phyloP scores from a whole-genome alignment of 2,329 filamentous ascomycete species.

The Colletotrichum tabaci region DNA sequence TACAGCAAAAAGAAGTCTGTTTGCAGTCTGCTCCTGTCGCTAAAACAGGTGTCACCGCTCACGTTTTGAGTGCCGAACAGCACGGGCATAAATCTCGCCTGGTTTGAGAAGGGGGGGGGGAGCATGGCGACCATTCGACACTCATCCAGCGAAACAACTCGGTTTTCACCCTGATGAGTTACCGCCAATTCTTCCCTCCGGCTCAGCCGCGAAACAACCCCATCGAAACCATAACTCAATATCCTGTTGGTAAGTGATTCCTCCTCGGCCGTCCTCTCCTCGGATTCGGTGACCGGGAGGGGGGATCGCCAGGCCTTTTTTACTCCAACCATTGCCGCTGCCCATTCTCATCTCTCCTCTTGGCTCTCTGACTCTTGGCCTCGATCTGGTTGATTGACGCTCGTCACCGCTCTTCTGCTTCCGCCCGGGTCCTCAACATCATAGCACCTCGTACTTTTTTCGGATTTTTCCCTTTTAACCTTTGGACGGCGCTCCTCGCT shows the following conservation, averaged over 20 bases:
- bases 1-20: slow-evolving; percentile 10
- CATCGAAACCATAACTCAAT: slow-evolving; percentile 38
- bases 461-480: not conserved
- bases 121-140: too few relatives aligned
- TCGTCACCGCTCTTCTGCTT: not conserved
- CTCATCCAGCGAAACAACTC: too few relatives aligned
- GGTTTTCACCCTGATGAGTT: too few relatives aligned
- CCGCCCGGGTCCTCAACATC: not conserved
- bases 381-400: not conserved
- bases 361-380: not conserved
- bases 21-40: too few relatives aligned
- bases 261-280: not conserved
- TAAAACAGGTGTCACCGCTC: too few relatives aligned
- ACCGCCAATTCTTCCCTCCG: not conserved
- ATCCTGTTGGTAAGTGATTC: not conserved
- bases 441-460: not conserved
- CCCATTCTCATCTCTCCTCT: not conserved
- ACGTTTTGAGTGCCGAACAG: too few relatives aligned
- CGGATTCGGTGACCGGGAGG: not conserved
- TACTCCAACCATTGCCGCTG: slow-evolving; percentile 5
- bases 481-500: slow-evolving; percentile 12
- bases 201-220: slow-evolving; percentile 25
- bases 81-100: too few relatives aligned
- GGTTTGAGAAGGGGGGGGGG: too few relatives aligned
- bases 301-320: not conserved